Evolutionary conservation across 305 asterid species (phyloP).

Genomic region (Fraxinus floribunda): DNA sequence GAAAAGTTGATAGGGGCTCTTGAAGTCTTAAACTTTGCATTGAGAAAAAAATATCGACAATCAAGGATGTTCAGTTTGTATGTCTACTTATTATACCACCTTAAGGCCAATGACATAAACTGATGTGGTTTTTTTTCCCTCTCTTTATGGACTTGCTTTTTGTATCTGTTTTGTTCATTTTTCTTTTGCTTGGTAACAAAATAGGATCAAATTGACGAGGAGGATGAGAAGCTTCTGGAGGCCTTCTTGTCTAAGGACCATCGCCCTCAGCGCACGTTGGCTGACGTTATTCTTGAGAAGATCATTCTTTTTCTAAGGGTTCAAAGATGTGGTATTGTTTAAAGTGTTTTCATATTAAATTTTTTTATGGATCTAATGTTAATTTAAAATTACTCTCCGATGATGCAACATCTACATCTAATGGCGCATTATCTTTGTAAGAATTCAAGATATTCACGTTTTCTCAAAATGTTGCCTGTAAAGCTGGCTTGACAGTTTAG

Average conservation of each 20-base stretch:
- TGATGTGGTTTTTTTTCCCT: not conserved
- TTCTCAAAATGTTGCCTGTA: not conserved
- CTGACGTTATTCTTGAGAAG: conserved; percentile 68
- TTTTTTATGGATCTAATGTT: not conserved
- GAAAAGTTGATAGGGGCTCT: not conserved
- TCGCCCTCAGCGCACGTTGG: conserved; percentile 69
- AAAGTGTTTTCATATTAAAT: not conserved
- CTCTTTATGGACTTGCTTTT: not conserved
- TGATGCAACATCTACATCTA: not conserved
- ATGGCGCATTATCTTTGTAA: not conserved
- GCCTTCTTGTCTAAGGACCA: conserved; percentile 63
- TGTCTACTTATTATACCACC: not conserved
- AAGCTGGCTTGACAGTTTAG: not conserved
- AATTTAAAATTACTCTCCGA: not conserved
- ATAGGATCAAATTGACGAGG: conserved; percentile 69
- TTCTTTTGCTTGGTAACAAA: not conserved
- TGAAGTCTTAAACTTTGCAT: not conserved
- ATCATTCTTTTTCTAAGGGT: too few relatives aligned
- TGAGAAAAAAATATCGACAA: not conserved
- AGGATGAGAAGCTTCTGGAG: conserved; percentile 71
- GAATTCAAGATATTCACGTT: not conserved
- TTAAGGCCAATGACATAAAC: not conserved
- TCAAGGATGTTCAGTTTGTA: not conserved
- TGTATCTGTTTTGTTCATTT: not conserved
- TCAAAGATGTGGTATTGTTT: conserved; percentile 59